phyloP scores from a whole-genome alignment of 768 basidiomycete species.

The Tephrocybe sp. region DNA sequence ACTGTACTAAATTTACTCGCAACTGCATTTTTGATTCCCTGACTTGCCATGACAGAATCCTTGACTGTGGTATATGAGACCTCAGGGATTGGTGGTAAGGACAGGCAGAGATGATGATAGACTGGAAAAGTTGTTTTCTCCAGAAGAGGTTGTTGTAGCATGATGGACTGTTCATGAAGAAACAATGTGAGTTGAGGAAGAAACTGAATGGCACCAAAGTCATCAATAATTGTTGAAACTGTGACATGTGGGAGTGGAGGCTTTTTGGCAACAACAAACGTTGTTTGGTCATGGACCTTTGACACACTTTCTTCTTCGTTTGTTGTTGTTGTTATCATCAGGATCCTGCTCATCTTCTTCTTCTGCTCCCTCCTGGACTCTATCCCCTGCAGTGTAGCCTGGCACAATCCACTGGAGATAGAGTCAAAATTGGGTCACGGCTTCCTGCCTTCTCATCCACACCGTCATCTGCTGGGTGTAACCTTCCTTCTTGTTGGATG shows the following conservation, averaged over 20 bases:
- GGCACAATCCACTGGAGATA: conserved; percentile 29
- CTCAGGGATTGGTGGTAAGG: conserved; percentile 18
- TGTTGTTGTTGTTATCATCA: too few species aligned
- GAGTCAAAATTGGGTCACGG: too few species aligned
- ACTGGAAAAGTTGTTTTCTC: conserved; percentile 16
- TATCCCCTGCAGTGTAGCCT: conserved; percentile 3
- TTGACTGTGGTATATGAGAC: too few species aligned
- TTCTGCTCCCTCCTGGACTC: neutral
- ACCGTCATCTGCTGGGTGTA: too few species aligned
- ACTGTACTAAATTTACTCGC: conserved; percentile 20
- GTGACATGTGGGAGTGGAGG: too few species aligned
- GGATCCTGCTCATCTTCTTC: neutral
- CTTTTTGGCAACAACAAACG: too few species aligned
- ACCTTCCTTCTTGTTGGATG: too few species aligned
- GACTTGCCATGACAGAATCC: conserved; percentile 14
- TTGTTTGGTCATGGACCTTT: too few species aligned
- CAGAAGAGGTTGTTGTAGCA: too few species aligned
- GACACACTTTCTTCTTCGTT: too few species aligned
- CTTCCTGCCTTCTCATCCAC: conserved; percentile 18
- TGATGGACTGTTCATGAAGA: conserved; percentile 5
- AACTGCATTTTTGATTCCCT: conserved; percentile 17
- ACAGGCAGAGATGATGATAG: conserved; percentile 19
- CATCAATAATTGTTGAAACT: conserved; percentile 5
- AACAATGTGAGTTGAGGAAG: conserved; percentile 12
- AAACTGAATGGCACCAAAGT: conserved; percentile 16